Evolutionary conservation across 2,329 filamentous ascomycete species (phyloP), one percentile per base, ranked within the genome.

Genomic region (Penicillium rolfsii): DNA sequence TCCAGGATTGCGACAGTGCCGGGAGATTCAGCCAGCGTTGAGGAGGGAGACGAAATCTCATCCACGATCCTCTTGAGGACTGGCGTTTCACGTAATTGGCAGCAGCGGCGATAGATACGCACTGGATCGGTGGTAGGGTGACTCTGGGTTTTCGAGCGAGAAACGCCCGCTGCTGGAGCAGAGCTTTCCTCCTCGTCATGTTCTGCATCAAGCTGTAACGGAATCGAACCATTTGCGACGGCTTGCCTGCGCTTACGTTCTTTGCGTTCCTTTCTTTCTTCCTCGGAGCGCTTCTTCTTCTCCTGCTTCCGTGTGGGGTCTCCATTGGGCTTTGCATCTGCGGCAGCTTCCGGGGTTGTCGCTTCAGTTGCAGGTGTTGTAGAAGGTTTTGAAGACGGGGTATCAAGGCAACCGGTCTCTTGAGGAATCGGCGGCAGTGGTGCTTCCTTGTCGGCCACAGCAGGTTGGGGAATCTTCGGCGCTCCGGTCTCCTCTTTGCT

Each of bases 271-370:
- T 96, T 96, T 45, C 93, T 85, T 76, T 97, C 94, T 61, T 94
- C 93, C 73, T 97, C 94, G 43, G 91, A 96, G 66, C 90, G 88
- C 80, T 96, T 97, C 79, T 97, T 97, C 82, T 97, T 97, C 73
- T 97, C 93, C 76, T 92, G 95, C 78, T 96, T 97, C 69, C 88
- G 89, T 7, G 82, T 87, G 35, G 78, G 79, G 77, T 85, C 73
- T 12, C 61, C 59, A 9, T 73, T 73, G 4, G 67, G 61, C 52
- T 72, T 71, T 14, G 58, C 57, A 36, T 75, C 72, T 5, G 54
- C 33, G 11, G 56, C 26, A 41, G 61, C 33, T 8, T 61, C 59
- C 6, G 52, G 28, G 11, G 64, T 54, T 30, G 53, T 61, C 54
- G 26, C 30, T 41, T 35, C 40, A 22, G 56, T 28, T 55, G 57